phyloP scores from a whole-genome alignment of 257 asterid species.

The Ballota nigra region DNA sequence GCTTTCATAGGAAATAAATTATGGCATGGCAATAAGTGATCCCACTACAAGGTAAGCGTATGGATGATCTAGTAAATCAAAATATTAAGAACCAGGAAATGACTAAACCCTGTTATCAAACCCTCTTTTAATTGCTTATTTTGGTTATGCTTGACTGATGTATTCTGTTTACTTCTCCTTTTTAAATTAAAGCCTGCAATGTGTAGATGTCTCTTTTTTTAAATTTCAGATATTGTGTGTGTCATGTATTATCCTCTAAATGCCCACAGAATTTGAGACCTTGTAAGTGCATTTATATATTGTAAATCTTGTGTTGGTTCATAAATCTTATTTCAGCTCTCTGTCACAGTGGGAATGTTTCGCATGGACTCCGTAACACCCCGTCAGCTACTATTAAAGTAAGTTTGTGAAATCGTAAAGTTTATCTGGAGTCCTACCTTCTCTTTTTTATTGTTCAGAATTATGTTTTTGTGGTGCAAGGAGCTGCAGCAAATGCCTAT shows the following conservation, averaged over 20 bases:
- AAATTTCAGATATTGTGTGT: neutral
- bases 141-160: neutral
- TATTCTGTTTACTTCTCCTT: neutral
- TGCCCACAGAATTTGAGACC: constrained; percentile 10
- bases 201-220: neutral
- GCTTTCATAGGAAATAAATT: neutral
- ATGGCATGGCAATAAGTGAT: neutral
- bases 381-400: constrained; percentile 78
- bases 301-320: neutral
- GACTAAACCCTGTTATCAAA: neutral
- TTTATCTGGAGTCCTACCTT: neutral
- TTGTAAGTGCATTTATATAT: constrained; percentile 1
- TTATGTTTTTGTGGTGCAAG: constrained; percentile 6
- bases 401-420: constrained; percentile 23
- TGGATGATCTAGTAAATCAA: neutral
- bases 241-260: neutral
- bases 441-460: neutral
- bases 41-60: neutral
- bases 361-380: constrained; percentile 92
- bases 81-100: neutral
- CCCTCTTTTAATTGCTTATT: too few species aligned
- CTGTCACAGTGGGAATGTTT: constrained; percentile 66
- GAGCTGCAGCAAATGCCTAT: neutral
- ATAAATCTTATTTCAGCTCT: constrained; percentile 29
- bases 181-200: neutral